Evolutionary conservation across 129 eudicot genomes (phyloP), one percentile per base, ranked within the genome.

Genomic region (Tagetes patula): DNA sequence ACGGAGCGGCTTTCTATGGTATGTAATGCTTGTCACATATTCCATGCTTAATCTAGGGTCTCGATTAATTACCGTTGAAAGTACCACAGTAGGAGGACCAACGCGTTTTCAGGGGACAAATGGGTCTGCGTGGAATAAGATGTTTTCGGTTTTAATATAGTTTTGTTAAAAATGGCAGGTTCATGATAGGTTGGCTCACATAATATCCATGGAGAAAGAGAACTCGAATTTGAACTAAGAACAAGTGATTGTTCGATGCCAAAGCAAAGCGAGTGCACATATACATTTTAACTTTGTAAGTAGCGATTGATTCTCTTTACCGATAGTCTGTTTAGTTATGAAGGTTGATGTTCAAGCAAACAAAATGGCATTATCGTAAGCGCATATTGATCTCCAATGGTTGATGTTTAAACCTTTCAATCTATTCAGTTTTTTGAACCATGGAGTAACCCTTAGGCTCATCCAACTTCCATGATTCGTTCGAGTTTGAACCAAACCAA

Each of bases 151-250:
- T 36, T 52, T 50, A 3, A 70, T 27, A 50, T 46, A 32, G 5
- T 1, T 63, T 67, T 41, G 54, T 69, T 46, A 72, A 75, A 59
- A 75, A 41, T 72, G 79, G 32, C 84, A 92, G 98, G 96, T 92
- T 42, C 76, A 89, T 70, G 90, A 92, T 69, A 80, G 96, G 77
- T 87, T 92, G 80, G 80, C 95, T 58, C 88, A 83, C 74, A 83
- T 92, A 31, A 85, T 92, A 72, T 81, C 89, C 6, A 85, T 92
- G 95, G 98, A 92, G 82, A 82, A 87, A 76, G 96, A 89, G 79
- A 92, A 89, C 86, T 86, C 96, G 20, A 87, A 52, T 82, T 49
- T 89, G 81, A 83, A 79, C 54, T 53, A 64, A 46, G 84, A 79
- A 55, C 27, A 73, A 69, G 55, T 87, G 76, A 83, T 81, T 34